Base-by-base conservation (phyloP, 495 filamentous ascomycete species). In the Pyrenula massariospora region DNA sequence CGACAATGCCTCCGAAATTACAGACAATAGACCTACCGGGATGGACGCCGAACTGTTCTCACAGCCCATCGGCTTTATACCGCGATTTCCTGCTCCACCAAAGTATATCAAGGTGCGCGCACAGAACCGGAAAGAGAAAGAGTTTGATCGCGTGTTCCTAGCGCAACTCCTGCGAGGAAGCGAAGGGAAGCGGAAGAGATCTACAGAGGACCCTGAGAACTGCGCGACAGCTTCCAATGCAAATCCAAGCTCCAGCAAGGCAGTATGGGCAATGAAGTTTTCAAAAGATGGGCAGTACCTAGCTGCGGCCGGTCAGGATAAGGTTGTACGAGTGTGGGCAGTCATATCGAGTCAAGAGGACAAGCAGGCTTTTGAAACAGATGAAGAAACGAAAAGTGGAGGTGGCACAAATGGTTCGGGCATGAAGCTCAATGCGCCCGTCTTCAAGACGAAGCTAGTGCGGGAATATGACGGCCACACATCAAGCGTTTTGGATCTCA, bases 271-370 rank as follows among this genome's bases (percentile, higher is more conserved):
- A 2, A 80, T 88, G 60, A 87, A 89, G 58, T 96, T 96, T 60
- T 96, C 91, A 59, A 89, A 87, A 52, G 93, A 97, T 73, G 93
- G 93, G 12, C 89, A 79, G 64, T 95, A 91, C 67, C 74, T 99
- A 10, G 93, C 93, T 12, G 87, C 89, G 20, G 94, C 84, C 12
- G 93, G 93, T 2, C 86, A 89, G 60, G 94, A 97, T 65, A 80
- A 80, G 53, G 78, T 92, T 24, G 86, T 99, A 3, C 77, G 94
- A 48, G 81, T 97, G 36, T 99, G 92, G 92, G 82, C 84, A 0
- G 93, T 97, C 5, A 82, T 99, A 20, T 80, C 88, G 11, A 90
- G 84, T 0, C 74, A 82, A 8, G 86, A 92, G 57, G 91, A 96
- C 60, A 83, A 93, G 11, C 73, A 78, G 56, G 72, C 75, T 24